These are phyloP conservation scores for Blastocystis sp. DNA, from an alignment of 352 stramenopile species.

Conservation along the genomic window DNA sequence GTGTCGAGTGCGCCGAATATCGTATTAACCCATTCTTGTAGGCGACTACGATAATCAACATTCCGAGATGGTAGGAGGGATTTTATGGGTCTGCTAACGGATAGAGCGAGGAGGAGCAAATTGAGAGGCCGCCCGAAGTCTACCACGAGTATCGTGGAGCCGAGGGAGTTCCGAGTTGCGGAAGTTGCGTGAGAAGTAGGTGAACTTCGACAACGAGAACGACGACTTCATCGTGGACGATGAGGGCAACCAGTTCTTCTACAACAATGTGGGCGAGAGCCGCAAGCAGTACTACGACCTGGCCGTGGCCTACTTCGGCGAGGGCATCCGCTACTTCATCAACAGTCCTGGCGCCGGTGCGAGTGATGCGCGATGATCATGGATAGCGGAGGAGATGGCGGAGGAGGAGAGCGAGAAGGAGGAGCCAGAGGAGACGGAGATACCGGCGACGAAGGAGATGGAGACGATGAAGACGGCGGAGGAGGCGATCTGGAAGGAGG, in stretches of 20 bases:
- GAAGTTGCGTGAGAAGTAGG: background rate
- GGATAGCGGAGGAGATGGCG: slow-evolving; percentile 46
- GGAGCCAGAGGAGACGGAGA: background rate
- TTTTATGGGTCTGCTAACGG: background rate
- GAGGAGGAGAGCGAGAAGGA: slow-evolving; percentile 4
- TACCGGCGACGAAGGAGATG: slow-evolving; percentile 14
- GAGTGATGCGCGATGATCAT: background rate
- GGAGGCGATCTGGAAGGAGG: slow-evolving; percentile 42
- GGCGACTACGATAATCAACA: slow-evolving; percentile 1
- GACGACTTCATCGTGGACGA: slow-evolving; percentile 66
- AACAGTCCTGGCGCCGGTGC: slow-evolving; percentile 23
- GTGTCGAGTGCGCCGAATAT: background rate
- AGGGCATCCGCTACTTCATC: slow-evolving; percentile 63
- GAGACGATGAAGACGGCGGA: slow-evolving; percentile 2
- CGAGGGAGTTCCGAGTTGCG: background rate
- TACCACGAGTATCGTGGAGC: slow-evolving; percentile 39
- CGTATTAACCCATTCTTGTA: slow-evolving; percentile 38
- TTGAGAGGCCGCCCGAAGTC: background rate
- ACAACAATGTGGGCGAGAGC: slow-evolving; percentile 49
- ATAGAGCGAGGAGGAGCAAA: slow-evolving; percentile 14
- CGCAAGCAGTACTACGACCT: slow-evolving; percentile 37
- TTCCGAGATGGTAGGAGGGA: slow-evolving; percentile 13
- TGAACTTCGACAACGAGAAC: slow-evolving; percentile 54
- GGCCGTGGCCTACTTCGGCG: slow-evolving; percentile 59
- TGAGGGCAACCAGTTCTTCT: slow-evolving; percentile 35